Percentiles rank a stretch among this genome's conserved stretches.
These are phyloP conservation scores for Allomyces arbusculus DNA, from an alignment of 192 early-diverging fungal species.

Conservation along the genomic window DNA sequence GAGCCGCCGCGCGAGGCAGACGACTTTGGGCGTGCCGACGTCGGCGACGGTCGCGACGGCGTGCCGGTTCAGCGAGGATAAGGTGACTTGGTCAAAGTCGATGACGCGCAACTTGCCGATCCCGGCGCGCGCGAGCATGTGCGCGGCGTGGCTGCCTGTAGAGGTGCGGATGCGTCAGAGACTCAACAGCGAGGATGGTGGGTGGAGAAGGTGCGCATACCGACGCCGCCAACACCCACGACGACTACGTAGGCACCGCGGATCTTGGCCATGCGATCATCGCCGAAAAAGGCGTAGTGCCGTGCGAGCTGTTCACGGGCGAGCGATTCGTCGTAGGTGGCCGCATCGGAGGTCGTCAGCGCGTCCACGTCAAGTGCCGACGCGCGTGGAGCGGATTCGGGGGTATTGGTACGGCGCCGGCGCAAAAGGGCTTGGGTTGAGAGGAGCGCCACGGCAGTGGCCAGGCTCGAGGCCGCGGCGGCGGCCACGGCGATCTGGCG, in stretches of 20 bases:
- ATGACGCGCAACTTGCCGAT: slow-evolving; percentile 70
- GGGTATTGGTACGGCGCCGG: background rate
- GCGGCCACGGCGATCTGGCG: background rate
- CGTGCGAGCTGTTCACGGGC: slow-evolving; percentile 66
- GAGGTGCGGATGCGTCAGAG: background rate
- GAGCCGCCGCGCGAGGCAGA: slow-evolving; percentile 51
- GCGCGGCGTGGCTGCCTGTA: slow-evolving; percentile 37
- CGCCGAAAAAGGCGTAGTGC: slow-evolving; percentile 75
- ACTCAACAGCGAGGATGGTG: background rate
- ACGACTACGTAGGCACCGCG: slow-evolving; percentile 74
- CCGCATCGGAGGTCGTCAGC: background rate
- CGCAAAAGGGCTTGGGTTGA: background rate
- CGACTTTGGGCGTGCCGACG: slow-evolving; percentile 74
- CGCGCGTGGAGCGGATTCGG: background rate
- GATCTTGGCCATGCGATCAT: slow-evolving; percentile 50
- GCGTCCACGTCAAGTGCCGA: background rate
- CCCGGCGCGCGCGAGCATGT: slow-evolving; percentile 79
- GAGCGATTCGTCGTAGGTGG: slow-evolving; percentile 38
- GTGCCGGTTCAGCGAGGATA: slow-evolving; percentile 84
- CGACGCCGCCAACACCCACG: slow-evolving; percentile 89
- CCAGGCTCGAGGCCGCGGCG: background rate
- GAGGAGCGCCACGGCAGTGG: background rate
- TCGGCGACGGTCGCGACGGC: slow-evolving; percentile 76
- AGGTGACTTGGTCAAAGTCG: slow-evolving; percentile 93
- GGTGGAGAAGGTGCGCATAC: slow-evolving; percentile 17